Conservation (phyloP, 2,329 filamentous ascomycete species). For the Fusarium sp. region DNA sequence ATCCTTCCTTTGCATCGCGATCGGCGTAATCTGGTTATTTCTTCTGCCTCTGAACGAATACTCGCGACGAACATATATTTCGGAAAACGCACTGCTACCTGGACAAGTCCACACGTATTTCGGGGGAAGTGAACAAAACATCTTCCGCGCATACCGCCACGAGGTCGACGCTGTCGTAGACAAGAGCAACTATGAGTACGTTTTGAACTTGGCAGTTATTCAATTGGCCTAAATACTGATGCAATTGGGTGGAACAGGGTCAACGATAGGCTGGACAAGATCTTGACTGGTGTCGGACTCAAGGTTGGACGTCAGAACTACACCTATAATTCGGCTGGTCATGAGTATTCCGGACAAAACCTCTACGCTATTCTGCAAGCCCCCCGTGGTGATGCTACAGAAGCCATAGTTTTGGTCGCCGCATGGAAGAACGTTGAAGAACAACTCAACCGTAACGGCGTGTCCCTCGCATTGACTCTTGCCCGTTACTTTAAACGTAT, state of each 20-base stretch:
- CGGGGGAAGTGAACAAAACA: constrained; percentile 92
- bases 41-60: constrained; percentile 91
- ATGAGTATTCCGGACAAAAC: constrained; percentile 83
- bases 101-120: constrained; percentile 99
- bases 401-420: constrained; percentile 92
- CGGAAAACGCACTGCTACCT: constrained; percentile 94
- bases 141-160: constrained; percentile 89
- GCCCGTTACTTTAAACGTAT: constrained; percentile 92
- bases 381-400: constrained; percentile 93
- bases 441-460: constrained; percentile 85
- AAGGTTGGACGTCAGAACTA: constrained; percentile 92
- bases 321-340: constrained; percentile 82
- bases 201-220: not conserved
- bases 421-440: constrained; percentile 87
- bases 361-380: constrained; percentile 94
- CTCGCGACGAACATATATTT: constrained; percentile 93
- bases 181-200: constrained; percentile 66
- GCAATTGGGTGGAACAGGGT: constrained; percentile 55
- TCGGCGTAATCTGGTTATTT: constrained; percentile 90
- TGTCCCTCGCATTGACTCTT: constrained; percentile 86
- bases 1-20: constrained; percentile 83
- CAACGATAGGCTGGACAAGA: constrained; percentile 78
- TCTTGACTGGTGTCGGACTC: constrained; percentile 82
- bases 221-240: not conserved
- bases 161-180: constrained; percentile 77